These are phyloP conservation scores for Aspergillus tanneri DNA, from an alignment of 2,329 filamentous ascomycete genomes.

Conservation along the genomic window DNA sequence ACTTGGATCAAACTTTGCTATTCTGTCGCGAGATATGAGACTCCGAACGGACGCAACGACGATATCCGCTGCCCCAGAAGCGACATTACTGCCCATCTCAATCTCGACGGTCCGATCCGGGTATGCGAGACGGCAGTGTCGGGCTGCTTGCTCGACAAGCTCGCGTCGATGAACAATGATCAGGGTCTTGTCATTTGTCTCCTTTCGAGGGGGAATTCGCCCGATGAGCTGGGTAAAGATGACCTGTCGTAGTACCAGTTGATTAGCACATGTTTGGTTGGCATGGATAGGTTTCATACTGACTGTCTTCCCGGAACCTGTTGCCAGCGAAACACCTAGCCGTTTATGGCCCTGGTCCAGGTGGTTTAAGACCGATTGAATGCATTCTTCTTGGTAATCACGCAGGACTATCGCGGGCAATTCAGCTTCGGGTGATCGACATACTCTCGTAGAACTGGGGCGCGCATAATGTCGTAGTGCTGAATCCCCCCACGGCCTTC, in stretches of 20 bases:
- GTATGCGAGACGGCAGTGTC: constrained; percentile 78
- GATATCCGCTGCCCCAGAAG: constrained; percentile 82
- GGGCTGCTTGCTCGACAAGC: constrained; percentile 88
- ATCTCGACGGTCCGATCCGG: constrained; percentile 79
- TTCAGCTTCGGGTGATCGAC: constrained; percentile 14
- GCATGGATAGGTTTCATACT: constrained; percentile 21
- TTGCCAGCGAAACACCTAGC: constrained; percentile 80
- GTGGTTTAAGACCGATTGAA: constrained; percentile 72
- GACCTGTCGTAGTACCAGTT: constrained; percentile 55
- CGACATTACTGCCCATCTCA: constrained; percentile 79
- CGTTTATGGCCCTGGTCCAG: constrained; percentile 71
- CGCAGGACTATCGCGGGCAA: constrained; percentile 61
- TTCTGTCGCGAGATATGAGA: constrained; percentile 70
- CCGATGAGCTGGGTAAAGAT: constrained; percentile 96
- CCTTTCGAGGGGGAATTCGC: constrained; percentile 60
- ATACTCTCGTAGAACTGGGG: constrained; percentile 24
- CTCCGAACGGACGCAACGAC: constrained; percentile 89
- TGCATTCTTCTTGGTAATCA: constrained; percentile 88
- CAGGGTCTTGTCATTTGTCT: constrained; percentile 70
- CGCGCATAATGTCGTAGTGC: constrained; percentile 28
- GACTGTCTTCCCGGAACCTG: constrained; percentile 85
- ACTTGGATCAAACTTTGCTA: constrained; percentile 77
- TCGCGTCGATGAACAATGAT: constrained; percentile 91
- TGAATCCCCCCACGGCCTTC: constrained; percentile 18
- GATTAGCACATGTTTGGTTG: not conserved